phyloP scores from a whole-genome alignment of 768 basidiomycete genomes.

The Kwoniella botswanensis region DNA sequence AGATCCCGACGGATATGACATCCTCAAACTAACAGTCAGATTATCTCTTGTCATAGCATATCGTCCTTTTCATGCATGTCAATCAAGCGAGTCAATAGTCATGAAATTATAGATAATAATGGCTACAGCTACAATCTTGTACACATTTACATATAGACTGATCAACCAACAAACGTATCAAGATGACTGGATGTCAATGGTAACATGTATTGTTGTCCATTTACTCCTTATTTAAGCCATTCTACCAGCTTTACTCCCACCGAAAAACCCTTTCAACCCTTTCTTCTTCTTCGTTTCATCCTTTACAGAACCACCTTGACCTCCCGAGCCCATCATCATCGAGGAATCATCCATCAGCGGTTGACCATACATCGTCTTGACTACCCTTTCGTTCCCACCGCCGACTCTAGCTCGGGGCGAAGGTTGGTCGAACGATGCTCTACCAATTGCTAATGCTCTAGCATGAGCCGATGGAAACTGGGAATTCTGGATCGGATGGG shows the following conservation, averaged over 20 bases:
- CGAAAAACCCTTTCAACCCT: conserved; percentile 46
- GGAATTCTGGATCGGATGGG: background rate
- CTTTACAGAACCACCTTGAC: background rate
- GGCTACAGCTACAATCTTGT: background rate
- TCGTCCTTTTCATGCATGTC: background rate
- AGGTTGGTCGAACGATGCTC: conserved; percentile 22
- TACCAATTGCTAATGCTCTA: conserved; percentile 4
- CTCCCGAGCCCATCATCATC: conserved; percentile 11
- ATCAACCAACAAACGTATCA: background rate
- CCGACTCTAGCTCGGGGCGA: conserved; percentile 15
- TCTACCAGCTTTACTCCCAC: conserved; percentile 35
- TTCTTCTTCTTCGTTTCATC: conserved; percentile 31
- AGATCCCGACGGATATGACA: background rate
- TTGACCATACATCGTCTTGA: conserved; percentile 26
- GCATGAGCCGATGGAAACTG: conserved; percentile 9
- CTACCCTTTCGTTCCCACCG: conserved; percentile 2
- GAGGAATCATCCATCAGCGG: conserved; percentile 11
- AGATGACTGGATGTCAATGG: background rate
- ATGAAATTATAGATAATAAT: background rate
- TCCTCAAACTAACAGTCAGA: no score
- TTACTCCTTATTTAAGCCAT: conserved; percentile 17
- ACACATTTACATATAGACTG: background rate
- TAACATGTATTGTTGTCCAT: background rate
- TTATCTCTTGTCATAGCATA: background rate
- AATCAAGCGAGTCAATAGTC: background rate